Evolutionary conservation across 177 flowering plant genomes (phyloP).

Genomic region (Telopea speciosissima): DNA sequence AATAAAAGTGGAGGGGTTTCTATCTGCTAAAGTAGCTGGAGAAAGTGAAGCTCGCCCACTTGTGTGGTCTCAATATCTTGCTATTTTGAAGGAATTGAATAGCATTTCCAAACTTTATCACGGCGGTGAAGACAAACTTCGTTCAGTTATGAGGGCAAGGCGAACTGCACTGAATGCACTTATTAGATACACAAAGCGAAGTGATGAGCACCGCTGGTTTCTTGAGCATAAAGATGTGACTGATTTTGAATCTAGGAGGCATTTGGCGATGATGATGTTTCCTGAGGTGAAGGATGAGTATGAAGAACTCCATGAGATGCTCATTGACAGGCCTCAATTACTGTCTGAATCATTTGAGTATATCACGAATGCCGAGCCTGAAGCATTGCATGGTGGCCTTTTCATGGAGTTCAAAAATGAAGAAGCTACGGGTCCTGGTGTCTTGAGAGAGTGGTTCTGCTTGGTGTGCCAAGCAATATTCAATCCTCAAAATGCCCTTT

Average conservation of each 20-base stretch:
- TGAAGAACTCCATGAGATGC: constrained; percentile 86
- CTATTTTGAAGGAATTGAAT: constrained; percentile 56
- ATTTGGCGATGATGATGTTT: constrained; percentile 70
- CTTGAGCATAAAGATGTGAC: constrained; percentile 64
- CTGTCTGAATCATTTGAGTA: constrained; percentile 86
- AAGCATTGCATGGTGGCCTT: constrained; percentile 51
- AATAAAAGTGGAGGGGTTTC: constrained; percentile 33
- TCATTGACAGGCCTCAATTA: constrained; percentile 76
- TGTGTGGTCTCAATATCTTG: constrained; percentile 50
- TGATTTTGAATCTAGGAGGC: constrained; percentile 70
- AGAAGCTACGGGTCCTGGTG: constrained; percentile 98
- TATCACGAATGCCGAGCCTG: constrained; percentile 47
- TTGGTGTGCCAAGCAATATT: constrained; percentile 81
- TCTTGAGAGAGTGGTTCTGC: constrained; percentile 87
- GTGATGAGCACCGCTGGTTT: constrained; percentile 71
- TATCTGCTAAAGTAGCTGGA: constrained; percentile 16
- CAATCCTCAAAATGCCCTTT: constrained; percentile 73
- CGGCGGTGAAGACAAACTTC: constrained; percentile 44
- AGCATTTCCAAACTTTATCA: constrained; percentile 44
- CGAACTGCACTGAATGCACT: constrained; percentile 39
- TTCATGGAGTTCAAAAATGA: constrained; percentile 95
- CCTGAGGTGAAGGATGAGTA: constrained; percentile 73
- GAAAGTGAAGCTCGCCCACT: constrained; percentile 19
- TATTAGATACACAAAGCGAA: constrained; percentile 42
- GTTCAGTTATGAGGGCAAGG: constrained; percentile 39